Base-by-base conservation (phyloP, 1,284 basidiomycete genomes). In the Uromyces viciae-fabae region DNA sequence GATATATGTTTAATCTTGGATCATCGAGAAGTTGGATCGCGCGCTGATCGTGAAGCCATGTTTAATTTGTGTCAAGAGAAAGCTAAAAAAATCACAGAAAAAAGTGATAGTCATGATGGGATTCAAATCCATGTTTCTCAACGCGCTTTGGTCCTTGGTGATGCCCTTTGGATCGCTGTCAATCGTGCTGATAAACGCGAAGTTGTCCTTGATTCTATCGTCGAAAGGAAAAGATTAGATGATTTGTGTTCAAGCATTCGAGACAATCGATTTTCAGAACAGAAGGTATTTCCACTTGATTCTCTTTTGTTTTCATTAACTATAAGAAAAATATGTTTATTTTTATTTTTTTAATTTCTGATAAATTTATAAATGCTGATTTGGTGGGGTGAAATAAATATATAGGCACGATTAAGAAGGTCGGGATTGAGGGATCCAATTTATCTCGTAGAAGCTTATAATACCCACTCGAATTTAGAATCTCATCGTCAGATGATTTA, bases 191-290 rank as follows among this genome's bases (percentile, higher is more conserved):
- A 83, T 9, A 83, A 83, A 25, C 80, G 84, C 7, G 84, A 85
- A 1, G 71, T 81, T 0, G 84, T 89, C 22, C 84, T 90, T 52
- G 89, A 90, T 82, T 89, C 87, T 76, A 88, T 90, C 14, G 86
- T 89, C 3, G 89, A 90, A 85, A 84, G 89, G 71, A 90, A 90
- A 83, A 82, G 89, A 25, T 84, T 90, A 28, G 89, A 90, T 80
- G 89, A 90, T 85, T 82, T 90, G 62, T 86, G 86, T 42, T 83
- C 81, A 11, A 89, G 88, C 69, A 88, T 90, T 80, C 84, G 86
- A 31, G 89, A 90, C 82, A 88, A 88, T 4, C 84, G 89, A 25
- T 90, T 89, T 83, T 85, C 86, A 76, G 88, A 89, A 79, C 89
- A 90, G 82, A 90, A 89, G 85, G 88, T 84, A 80, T 22, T 11